A percentile compares a stretch with the other conserved stretches of the same genome.
phyloP scores from a whole-genome alignment of 2,329 filamentous ascomycete species.

The Colletotrichum gigasporum region DNA sequence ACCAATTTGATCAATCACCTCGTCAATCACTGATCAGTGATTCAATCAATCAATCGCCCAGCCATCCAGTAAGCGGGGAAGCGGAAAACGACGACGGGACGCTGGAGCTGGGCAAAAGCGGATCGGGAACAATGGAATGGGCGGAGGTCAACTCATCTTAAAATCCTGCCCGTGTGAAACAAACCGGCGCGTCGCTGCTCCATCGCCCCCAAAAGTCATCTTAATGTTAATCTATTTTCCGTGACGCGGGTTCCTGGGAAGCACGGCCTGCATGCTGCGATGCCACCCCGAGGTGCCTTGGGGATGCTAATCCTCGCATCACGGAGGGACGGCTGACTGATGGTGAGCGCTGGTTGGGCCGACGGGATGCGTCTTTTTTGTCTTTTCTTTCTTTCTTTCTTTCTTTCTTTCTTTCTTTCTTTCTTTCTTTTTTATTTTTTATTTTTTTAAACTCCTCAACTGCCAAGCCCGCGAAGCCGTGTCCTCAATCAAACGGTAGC shows the following conservation, averaged over 20 bases:
- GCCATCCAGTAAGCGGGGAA: background rate
- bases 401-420: background rate
- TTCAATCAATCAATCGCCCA: background rate
- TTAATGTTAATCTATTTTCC: slow-evolving; percentile 20
- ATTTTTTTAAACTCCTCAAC: too few species aligned
- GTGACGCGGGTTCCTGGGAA: background rate
- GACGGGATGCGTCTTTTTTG: background rate
- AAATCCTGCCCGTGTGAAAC: slow-evolving; percentile 29
- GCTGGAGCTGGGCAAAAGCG: too few species aligned
- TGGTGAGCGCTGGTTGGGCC: too few species aligned
- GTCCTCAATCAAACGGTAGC: slow-evolving; percentile 1
- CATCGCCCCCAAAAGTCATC: slow-evolving; percentile 26
- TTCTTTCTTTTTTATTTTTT: background rate
- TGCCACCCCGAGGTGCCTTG: background rate
- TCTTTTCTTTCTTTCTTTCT: background rate
- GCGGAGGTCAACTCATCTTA: slow-evolving; percentile 23
- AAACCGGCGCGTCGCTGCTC: slow-evolving; percentile 17
- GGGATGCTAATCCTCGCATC: slow-evolving; percentile 1
- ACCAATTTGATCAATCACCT: slow-evolving; percentile 3
- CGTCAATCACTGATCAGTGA: too few species aligned
- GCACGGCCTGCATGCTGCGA: slow-evolving; percentile 3
- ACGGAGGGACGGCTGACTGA: background rate
- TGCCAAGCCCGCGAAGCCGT: background rate
- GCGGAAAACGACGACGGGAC: background rate
- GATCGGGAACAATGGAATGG: slow-evolving; percentile 6